Evolutionary conservation across 2,329 filamentous ascomycete genomes (phyloP), one percentile per base, ranked within the genome.

Genomic region (Aureobasidium sp.): DNA sequence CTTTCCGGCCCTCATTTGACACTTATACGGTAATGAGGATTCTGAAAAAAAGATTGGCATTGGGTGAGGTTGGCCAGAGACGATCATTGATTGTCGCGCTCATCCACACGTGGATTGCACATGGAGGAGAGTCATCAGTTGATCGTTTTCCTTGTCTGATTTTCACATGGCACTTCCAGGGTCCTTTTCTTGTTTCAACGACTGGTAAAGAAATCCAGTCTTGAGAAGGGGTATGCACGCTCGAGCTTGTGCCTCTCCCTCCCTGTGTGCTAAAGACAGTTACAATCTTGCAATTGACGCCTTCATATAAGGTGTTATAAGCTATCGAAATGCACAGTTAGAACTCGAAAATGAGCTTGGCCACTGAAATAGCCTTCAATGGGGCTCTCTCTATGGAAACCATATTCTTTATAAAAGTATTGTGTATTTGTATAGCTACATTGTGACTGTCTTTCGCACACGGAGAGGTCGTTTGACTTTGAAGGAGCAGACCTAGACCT

Each of bases 51-150:
- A n/a, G 21, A 25, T 27, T 21, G 52, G 9, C 29, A 58, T 58
- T 15, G 39, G 53, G 37, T 57, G 53, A 57, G 53, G 53, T 45
- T 45, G 16, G 15, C 11, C 10, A 45, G 30, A 57, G 53, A 44
- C 39, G 53, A 57, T 57, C 53, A 36, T 16, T 41, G 53, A 44
- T 41, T 45, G n/a, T 57, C 53, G 39, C 34, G 41, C 13, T 15
- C 30, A 39, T 37, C 39, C 15, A 21, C 54, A 58, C 54, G 54
- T 58, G 54, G 32, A 36, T n/a, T 48, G 30, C 42, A 58, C 32
- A 58, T 58, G 54, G 54, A 39, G 34, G 54, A 55, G 44, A 39
- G n/a, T 29, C 52, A 36, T 37, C 41, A 44, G 54, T 58, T 58
- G 54, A 58, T 58, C 53, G 30, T 34, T 48, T 48, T n/a, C 25